A percentile compares a stretch with the other conserved stretches of the same genome.
phyloP scores from a whole-genome alignment of 179 eudicot species.

The Spergularia azorica region DNA sequence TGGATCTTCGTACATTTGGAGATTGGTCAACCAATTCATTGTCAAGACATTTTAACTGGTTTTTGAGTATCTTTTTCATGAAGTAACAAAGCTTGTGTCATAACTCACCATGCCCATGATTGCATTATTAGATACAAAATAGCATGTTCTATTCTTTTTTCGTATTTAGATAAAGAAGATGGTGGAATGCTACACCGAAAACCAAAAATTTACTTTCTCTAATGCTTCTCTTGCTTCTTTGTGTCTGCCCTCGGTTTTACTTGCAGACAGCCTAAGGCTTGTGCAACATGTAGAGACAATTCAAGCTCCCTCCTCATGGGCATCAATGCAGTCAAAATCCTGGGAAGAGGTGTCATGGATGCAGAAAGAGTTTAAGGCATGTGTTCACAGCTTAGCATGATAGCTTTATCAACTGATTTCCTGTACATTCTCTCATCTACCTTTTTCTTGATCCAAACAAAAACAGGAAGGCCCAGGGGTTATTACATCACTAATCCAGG shows the following conservation, averaged over 20 bases:
- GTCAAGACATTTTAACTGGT: background rate
- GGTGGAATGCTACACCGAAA: background rate
- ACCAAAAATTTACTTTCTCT: background rate
- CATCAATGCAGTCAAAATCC: slow-evolving; percentile 46
- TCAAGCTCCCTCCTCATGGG: slow-evolving; percentile 67
- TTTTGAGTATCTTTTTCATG: background rate
- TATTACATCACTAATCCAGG: slow-evolving; percentile 73
- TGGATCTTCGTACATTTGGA: background rate
- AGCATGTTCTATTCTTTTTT: background rate
- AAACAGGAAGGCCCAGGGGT: slow-evolving; percentile 68
- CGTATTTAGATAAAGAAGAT: background rate
- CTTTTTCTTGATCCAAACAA: slow-evolving; percentile 19
- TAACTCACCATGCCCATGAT: background rate
- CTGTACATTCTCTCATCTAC: slow-evolving; percentile 11
- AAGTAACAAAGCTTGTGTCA: background rate
- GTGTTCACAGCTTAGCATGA: slow-evolving; percentile 4
- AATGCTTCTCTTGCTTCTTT: background rate
- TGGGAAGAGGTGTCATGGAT: slow-evolving; percentile 66
- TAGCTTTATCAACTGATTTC: background rate
- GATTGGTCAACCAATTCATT: background rate
- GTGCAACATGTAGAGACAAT: slow-evolving; percentile 85
- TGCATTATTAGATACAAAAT: background rate
- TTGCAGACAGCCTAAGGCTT: slow-evolving; percentile 81
- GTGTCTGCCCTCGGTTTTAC: slow-evolving; percentile 6
- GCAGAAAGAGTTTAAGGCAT: slow-evolving; percentile 67